Percentiles rank a stretch among this genome's conserved stretches.
Evolutionary conservation across 176 grass and related monocot species (phyloP).

Genomic region (Saccharum spontaneum): DNA sequence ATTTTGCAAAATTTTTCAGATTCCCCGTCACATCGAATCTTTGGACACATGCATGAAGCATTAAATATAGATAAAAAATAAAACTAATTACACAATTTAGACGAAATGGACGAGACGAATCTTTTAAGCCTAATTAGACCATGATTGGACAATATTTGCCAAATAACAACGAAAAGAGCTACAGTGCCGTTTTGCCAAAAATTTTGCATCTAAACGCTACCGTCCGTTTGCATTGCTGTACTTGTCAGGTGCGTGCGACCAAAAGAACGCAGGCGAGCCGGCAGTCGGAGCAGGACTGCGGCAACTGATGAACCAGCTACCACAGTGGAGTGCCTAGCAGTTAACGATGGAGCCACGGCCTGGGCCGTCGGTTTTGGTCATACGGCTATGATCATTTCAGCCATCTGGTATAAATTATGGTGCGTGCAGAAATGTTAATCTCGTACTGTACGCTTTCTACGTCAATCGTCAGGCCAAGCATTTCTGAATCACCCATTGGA

Average conservation of each 20-base stretch:
- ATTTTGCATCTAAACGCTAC: too few relatives aligned
- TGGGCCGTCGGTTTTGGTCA: not conserved
- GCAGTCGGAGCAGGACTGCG: not conserved
- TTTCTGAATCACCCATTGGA: not conserved
- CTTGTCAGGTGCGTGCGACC: not conserved
- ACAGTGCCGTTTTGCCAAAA: too few relatives aligned
- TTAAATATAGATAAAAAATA: too few relatives aligned
- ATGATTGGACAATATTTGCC: too few relatives aligned
- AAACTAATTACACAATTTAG: too few relatives aligned
- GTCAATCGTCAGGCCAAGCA: not conserved
- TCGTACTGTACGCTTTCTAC: not conserved
- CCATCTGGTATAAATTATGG: not conserved
- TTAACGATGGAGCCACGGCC: not conserved
- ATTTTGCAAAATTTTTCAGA: too few relatives aligned
- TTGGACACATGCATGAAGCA: too few relatives aligned
- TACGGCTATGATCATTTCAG: not conserved
- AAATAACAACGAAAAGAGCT: too few relatives aligned
- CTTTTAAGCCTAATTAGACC: too few relatives aligned
- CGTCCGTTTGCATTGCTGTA: not conserved
- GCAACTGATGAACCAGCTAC: not conserved
- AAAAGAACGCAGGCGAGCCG: not conserved
- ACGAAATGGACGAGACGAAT: too few relatives aligned
- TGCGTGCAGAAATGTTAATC: not conserved
- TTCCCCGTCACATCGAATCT: too few relatives aligned
- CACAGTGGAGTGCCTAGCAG: not conserved